Evolutionary conservation across 768 basidiomycete genomes (phyloP).

Genomic region (Porpolomopsis calyptriformis): DNA sequence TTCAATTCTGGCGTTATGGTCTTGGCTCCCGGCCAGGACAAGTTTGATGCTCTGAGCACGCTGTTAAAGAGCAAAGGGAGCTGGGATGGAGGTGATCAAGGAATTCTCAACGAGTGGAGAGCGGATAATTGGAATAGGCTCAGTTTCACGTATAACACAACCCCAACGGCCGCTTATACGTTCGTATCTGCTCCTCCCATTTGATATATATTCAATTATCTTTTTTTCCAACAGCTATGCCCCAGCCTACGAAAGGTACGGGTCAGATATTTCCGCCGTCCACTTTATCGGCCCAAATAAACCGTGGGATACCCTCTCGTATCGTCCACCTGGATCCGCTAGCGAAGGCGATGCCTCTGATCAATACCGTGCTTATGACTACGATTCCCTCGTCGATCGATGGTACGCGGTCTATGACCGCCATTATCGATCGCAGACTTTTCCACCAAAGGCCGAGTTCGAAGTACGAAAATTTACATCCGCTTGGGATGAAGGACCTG

Average conservation of each 20-base stretch:
- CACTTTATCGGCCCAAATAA: constrained; percentile 97
- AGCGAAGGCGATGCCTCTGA: constrained; percentile 21
- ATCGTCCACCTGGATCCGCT: constrained; percentile 49
- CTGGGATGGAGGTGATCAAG: constrained; percentile 99
- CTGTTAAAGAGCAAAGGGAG: constrained; percentile 72
- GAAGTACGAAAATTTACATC: constrained; percentile 59
- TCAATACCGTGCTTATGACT: constrained; percentile 49
- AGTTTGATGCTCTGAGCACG: constrained; percentile 63
- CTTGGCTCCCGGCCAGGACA: constrained; percentile 66
- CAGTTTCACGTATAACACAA: constrained; percentile 97
- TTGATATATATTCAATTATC: constrained; percentile 19
- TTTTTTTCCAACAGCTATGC: constrained; percentile 64
- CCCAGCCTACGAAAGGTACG: constrained; percentile 91
- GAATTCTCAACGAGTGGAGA: constrained; percentile 92
- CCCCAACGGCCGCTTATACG: constrained; percentile 95
- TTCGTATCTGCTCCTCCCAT: constrained; percentile 34
- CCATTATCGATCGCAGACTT: constrained; percentile 59
- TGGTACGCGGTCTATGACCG: constrained; percentile 90
- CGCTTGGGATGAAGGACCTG: constrained; percentile 53
- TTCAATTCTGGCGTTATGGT: constrained; percentile 98
- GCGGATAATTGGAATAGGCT: constrained; percentile 81
- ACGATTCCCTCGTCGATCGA: constrained; percentile 69
- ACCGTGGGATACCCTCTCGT: constrained; percentile 76
- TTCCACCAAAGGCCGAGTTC: constrained; percentile 37
- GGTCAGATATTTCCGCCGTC: constrained; percentile 72